A percentile compares a stretch with the other conserved stretches of the same genome.
phyloP scores from a whole-genome alignment of 805 yeast species.

The Zygoascus flipseniorum region DNA sequence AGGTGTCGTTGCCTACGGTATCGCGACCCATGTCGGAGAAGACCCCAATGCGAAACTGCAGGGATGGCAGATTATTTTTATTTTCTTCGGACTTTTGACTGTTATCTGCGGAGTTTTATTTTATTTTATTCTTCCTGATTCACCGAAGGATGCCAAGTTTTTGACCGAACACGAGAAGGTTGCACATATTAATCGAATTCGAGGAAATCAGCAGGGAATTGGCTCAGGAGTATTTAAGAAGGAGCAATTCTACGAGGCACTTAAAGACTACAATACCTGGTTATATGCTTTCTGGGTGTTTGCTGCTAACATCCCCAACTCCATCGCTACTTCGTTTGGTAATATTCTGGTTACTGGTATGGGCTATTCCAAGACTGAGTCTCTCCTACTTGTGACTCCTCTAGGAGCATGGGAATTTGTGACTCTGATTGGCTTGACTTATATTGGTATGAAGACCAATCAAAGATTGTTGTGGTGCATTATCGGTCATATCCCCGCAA shows the following conservation, averaged over 20 bases:
- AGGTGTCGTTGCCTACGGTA: constrained; percentile 42
- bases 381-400: constrained; percentile 37
- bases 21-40: constrained; percentile 23
- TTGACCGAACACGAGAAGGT: constrained; percentile 15
- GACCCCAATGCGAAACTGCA: constrained; percentile 21
- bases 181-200: constrained; percentile 17
- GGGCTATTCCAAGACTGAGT: constrained; percentile 16
- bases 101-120: constrained; percentile 27
- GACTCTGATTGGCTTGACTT: constrained; percentile 24
- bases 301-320: constrained; percentile 15
- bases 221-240: constrained; percentile 34
- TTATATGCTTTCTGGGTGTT: constrained; percentile 14
- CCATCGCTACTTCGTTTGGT: constrained; percentile 6
- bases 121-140: constrained; percentile 12
- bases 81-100: constrained; percentile 50
- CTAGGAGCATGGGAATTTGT: constrained; percentile 43
- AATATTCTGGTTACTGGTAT: constrained; percentile 33
- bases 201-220: constrained; percentile 36
- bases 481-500: constrained; percentile 40
- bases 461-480: constrained; percentile 31
- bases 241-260: constrained; percentile 37
- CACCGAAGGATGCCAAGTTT: constrained; percentile 16
- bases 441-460: constrained; percentile 8
- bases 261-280: constrained; percentile 34
- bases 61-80: constrained; percentile 43